phyloP scores from a whole-genome alignment of 225 moss, liverwort and hornwort genomes.

The Rhytidiadelphus loreus region DNA sequence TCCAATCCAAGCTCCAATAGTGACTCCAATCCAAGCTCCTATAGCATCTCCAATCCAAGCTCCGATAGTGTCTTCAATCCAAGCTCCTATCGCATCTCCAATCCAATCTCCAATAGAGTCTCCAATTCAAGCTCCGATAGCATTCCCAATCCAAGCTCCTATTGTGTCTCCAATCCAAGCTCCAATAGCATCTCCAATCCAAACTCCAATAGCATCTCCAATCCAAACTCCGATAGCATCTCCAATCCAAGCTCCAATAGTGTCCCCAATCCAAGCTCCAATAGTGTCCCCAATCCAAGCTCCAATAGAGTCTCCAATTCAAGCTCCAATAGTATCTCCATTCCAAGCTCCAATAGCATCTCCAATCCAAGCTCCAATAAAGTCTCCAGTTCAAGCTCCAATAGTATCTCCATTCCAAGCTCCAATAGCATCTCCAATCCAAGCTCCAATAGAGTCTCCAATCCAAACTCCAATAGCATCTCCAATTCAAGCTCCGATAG shows the following conservation, averaged over 20 bases:
- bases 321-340: accelerated
- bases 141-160: too few species aligned
- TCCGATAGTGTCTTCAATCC: too few species aligned
- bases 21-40: too few species aligned
- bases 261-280: not conserved
- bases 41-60: too few species aligned
- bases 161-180: too few species aligned
- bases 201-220: not conserved
- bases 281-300: not conserved
- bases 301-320: not conserved
- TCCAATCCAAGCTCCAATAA: not conserved
- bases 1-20: too few species aligned
- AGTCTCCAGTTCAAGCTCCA: not conserved
- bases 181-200: not conserved
- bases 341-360: not conserved
- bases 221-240: accelerated
- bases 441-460: not conserved
- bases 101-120: too few species aligned
- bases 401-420: not conserved
- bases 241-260: not conserved
- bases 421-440: not conserved
- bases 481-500: not conserved
- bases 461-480: not conserved
- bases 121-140: too few species aligned
- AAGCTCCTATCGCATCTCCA: too few species aligned